Conservation (phyloP, 805 yeast species). For the Metschnikowia continentalis region DNA sequence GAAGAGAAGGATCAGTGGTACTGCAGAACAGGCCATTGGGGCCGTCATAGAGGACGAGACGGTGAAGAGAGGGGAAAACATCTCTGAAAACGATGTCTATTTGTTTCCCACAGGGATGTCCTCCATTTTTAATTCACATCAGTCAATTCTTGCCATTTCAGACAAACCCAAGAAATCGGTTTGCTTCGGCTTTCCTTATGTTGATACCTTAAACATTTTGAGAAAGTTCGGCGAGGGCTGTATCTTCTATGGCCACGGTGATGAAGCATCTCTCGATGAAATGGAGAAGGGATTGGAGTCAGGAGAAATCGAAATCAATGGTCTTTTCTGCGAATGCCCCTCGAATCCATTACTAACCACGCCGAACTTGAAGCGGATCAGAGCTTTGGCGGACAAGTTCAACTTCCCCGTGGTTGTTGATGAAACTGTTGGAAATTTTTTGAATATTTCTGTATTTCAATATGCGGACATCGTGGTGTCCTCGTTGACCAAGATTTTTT, state of each 20-base stretch:
- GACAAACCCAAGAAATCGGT: conserved; percentile 55
- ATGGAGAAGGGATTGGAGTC: conserved; percentile 55
- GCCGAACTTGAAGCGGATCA: conserved; percentile 67
- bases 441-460: conserved; percentile 75
- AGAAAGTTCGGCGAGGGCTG: conserved; percentile 91
- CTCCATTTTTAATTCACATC: conserved; percentile 78
- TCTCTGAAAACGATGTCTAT: conserved; percentile 65
- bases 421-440: conserved; percentile 90
- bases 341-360: conserved; percentile 89
- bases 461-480: conserved; percentile 84
- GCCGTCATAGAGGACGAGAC: conserved; percentile 21
- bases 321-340: conserved; percentile 89
- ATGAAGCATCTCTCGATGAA: conserved; percentile 60
- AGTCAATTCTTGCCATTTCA: conserved; percentile 36
- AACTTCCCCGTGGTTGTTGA: conserved; percentile 81
- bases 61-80: conserved; percentile 26
- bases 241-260: conserved; percentile 81
- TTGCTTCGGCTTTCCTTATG: conserved; percentile 95
- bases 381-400: conserved; percentile 61
- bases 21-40: conserved; percentile 41
- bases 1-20: conserved; percentile 68
- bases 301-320: conserved; percentile 59
- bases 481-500: conserved; percentile 86
- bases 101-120: conserved; percentile 93
- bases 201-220: conserved; percentile 82